Evolutionary conservation across 371 early-diverging fungal genomes (phyloP).

Genomic region (Apophysomyces elegans): DNA sequence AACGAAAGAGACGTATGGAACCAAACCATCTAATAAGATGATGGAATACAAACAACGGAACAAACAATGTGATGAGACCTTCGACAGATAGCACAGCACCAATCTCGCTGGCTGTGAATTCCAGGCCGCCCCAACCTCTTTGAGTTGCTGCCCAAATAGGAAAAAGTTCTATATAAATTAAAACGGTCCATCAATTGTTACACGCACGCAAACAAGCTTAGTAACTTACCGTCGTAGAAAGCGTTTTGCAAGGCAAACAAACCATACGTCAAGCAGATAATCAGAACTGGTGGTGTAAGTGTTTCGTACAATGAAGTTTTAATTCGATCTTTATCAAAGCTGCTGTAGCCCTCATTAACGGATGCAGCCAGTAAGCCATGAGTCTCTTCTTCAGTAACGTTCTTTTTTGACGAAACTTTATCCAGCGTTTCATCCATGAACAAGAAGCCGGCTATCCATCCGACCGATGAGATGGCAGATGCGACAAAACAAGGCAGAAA

Average conservation of each 20-base stretch:
- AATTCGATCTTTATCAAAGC: not conserved
- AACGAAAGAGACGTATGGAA: conserved; percentile 53
- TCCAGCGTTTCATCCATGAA: conserved; percentile 75
- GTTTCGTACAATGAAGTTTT: conserved; percentile 38
- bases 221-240: conserved; percentile 42
- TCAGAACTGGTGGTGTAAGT: conserved; percentile 41
- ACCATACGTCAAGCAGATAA: conserved; percentile 39
- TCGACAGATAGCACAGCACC: conserved; percentile 59
- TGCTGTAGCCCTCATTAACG: not conserved
- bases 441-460: conserved; percentile 68
- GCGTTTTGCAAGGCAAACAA: conserved; percentile 41
- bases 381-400: not conserved
- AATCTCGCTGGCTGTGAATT: conserved; percentile 53
- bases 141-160: conserved; percentile 27
- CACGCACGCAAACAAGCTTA: too few species aligned
- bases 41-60: conserved; percentile 60
- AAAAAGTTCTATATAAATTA: conserved; percentile 19
- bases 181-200: not conserved
- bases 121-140: conserved; percentile 59
- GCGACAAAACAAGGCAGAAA: conserved; percentile 85
- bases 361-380: too few species aligned
- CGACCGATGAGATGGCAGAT: conserved; percentile 61
- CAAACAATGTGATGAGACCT: conserved; percentile 53
- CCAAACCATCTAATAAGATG: conserved; percentile 48
- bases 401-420: not conserved